Evolutionary conservation across 495 filamentous ascomycete genomes (phyloP).

Genomic region (Podospora pseudocomata): DNA sequence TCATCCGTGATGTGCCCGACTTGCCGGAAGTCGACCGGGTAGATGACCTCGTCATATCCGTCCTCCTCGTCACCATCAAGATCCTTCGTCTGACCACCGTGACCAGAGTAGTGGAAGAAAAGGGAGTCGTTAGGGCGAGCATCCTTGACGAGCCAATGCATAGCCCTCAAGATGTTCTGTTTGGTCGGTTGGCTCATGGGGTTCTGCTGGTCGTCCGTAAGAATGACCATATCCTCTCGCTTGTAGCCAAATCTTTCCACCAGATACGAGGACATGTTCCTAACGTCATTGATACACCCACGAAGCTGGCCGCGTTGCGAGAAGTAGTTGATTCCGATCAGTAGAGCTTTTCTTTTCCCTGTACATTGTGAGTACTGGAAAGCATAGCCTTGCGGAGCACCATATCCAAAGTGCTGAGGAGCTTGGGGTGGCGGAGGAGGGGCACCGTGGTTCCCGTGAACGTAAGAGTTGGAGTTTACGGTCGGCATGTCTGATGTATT

Average conservation of each 20-base stretch:
- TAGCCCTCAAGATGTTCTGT: conserved; percentile 90
- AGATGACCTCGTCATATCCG: conserved; percentile 97
- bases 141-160: conserved; percentile 98
- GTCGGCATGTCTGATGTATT: conserved; percentile 39
- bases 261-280: conserved; percentile 93
- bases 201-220: conserved; percentile 96
- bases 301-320: conserved; percentile 85
- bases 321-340: conserved; percentile 99
- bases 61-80: conserved; percentile 91
- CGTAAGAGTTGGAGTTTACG: conserved; percentile 50
- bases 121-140: conserved; percentile 90
- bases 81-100: conserved; percentile 96
- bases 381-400: conserved; percentile 71
- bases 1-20: conserved; percentile 96
- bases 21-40: conserved; percentile 88
- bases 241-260: conserved; percentile 90
- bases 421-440: conserved; percentile 58
- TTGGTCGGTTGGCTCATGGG: conserved; percentile 97
- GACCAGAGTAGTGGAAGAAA: conserved; percentile 98
- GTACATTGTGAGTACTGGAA: conserved; percentile 94
- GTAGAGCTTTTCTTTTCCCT: conserved; percentile 82
- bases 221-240: conserved; percentile 94
- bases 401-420: conserved; percentile 67
- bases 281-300: conserved; percentile 97
- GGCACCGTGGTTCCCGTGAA: conserved; percentile 49